phyloP scores from a whole-genome alignment of 2,329 filamentous ascomycete species.

The Beauveria sp. region DNA sequence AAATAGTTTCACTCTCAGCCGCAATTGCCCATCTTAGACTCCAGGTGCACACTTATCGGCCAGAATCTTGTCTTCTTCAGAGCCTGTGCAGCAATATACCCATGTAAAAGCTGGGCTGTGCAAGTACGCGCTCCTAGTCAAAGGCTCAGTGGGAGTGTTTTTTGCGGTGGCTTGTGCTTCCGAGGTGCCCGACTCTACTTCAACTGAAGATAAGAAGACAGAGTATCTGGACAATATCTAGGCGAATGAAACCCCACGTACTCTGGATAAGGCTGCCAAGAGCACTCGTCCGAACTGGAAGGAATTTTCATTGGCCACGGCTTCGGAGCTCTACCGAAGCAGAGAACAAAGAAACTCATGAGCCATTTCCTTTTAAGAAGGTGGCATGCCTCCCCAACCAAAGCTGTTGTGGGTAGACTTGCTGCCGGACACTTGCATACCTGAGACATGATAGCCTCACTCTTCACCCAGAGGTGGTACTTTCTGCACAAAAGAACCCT shows the following conservation, averaged over 20 bases:
- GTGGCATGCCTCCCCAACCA: not conserved
- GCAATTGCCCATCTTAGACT: too few species aligned
- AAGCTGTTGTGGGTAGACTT: not conserved
- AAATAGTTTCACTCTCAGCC: too few species aligned
- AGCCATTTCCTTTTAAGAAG: slow-evolving; percentile 5
- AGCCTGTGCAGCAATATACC: too few species aligned
- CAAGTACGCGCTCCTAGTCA: too few species aligned
- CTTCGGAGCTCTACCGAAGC: not conserved
- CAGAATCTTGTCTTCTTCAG: too few species aligned
- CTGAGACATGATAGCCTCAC: not conserved
- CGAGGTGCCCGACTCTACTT: not conserved
- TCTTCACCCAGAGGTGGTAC: not conserved
- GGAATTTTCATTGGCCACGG: not conserved
- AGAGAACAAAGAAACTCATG: not conserved
- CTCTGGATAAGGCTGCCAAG: not conserved
- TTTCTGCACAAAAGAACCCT: not conserved
- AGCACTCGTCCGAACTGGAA: not conserved
- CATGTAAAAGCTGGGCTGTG: too few species aligned
- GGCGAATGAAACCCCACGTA: not conserved
- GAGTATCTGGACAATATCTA: not conserved
- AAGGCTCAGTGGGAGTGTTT: too few species aligned
- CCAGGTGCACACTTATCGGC: too few species aligned
- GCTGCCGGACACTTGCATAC: not conserved
- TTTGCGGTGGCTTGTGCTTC: too few species aligned
- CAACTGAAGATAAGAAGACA: not conserved